These are phyloP conservation scores for Linum trigynum DNA, from an alignment of 345 rosid species.

Conservation along the genomic window DNA sequence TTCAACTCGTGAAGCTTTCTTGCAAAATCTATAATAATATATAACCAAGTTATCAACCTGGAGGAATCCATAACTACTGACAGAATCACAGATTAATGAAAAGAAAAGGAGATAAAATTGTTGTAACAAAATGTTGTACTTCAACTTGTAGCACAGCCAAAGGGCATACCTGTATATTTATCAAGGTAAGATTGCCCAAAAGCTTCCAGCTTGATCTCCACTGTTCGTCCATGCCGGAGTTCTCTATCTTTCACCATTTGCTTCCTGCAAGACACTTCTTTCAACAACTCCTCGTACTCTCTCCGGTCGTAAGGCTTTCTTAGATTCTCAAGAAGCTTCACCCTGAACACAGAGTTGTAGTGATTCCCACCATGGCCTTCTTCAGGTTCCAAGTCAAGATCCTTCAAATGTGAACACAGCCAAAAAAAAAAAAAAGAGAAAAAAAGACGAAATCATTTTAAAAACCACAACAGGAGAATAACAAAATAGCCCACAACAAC, in stretches of 20 bases:
- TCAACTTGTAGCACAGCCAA: not conserved
- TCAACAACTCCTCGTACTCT: slow-evolving; percentile 29
- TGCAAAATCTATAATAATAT: slow-evolving; percentile 39
- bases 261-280: slow-evolving; percentile 17
- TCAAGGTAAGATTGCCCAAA: slow-evolving; percentile 45
- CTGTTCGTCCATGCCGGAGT: slow-evolving; percentile 32
- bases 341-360: slow-evolving; percentile 33
- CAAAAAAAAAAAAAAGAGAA: slow-evolving; percentile 6
- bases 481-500: not conserved
- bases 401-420: slow-evolving; percentile 15
- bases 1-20: slow-evolving; percentile 7
- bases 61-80: not conserved
- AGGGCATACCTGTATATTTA: slow-evolving; percentile 28
- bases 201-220: slow-evolving; percentile 6
- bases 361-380: slow-evolving; percentile 8
- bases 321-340: slow-evolving; percentile 36
- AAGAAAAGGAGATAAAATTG: slow-evolving; percentile 1
- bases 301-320: slow-evolving; percentile 34
- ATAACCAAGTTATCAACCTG: not conserved
- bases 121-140: slow-evolving; percentile 7
- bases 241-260: slow-evolving; percentile 14
- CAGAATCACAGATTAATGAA: not conserved
- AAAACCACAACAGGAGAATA: not conserved
- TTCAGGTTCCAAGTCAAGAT: slow-evolving; percentile 14
- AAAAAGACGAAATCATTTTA: not conserved